Evolutionary conservation across 2,329 filamentous ascomycete genomes (phyloP).

Genomic region (Xylariaceae sp.): DNA sequence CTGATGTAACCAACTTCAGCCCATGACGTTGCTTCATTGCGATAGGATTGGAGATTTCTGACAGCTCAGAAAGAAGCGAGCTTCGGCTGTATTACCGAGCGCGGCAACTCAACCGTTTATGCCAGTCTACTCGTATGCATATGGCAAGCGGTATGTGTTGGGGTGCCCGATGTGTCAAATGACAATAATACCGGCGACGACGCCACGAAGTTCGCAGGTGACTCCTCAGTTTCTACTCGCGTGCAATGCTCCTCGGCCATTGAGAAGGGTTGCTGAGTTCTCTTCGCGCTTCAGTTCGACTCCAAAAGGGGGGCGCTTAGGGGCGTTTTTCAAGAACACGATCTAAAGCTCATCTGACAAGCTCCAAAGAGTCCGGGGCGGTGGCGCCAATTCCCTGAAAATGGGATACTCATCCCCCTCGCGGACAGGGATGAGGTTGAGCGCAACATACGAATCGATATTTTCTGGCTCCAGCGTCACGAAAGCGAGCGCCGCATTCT

Average conservation of each 20-base stretch:
- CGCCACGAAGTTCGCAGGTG: no score
- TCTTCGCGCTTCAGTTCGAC: neutral
- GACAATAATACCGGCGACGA: neutral
- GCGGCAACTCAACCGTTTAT: no score
- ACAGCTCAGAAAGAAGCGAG: no score
- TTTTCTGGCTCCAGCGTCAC: conserved; percentile 28
- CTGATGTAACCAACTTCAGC: no score
- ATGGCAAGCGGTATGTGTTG: no score
- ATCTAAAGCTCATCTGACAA: conserved; percentile 10
- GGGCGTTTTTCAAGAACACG: neutral
- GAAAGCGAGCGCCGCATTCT: conserved; percentile 29
- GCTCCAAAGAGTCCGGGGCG: neutral
- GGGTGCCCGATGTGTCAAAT: neutral
- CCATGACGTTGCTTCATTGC: no score
- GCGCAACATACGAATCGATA: conserved; percentile 27
- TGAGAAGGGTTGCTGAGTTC: neutral
- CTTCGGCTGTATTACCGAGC: no score
- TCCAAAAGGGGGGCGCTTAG: neutral
- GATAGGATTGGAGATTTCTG: no score
- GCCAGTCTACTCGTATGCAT: no score
- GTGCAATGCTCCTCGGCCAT: no score
- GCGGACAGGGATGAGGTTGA: conserved; percentile 26
- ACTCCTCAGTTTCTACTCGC: no score
- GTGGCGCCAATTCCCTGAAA: conserved; percentile 18
- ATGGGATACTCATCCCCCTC: conserved; percentile 27